Conservation (phyloP, 2,329 filamentous ascomycete genomes). For the Mollisiaceae sp. region DNA sequence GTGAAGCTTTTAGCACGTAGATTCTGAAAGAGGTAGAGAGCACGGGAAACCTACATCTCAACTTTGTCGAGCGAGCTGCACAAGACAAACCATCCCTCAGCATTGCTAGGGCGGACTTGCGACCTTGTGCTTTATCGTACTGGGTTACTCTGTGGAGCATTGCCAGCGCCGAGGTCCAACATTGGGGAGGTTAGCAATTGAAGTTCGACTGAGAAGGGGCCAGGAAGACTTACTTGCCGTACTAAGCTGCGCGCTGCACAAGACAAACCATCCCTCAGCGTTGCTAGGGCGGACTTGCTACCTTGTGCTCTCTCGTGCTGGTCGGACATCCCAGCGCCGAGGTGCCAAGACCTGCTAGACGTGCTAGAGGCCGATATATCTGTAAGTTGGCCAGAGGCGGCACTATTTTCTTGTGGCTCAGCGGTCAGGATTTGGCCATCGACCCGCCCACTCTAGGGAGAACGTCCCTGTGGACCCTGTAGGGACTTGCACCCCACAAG, state of each 20-base stretch:
- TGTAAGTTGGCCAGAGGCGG: background rate
- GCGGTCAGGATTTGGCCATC: background rate
- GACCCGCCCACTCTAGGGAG: background rate
- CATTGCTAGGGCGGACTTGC: slow-evolving; percentile 6
- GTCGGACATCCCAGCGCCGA: slow-evolving; percentile 1
- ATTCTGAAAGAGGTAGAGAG: background rate
- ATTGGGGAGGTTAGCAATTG: background rate
- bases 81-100: slow-evolving; percentile 8
- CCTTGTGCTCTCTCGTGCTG: background rate
- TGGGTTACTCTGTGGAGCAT: too few relatives aligned
- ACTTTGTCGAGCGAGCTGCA: background rate
- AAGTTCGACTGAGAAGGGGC: background rate
- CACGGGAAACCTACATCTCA: background rate
- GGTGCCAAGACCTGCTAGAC: background rate
- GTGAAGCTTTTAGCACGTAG: background rate
- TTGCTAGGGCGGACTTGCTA: slow-evolving; percentile 6
- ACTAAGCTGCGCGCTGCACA: background rate
- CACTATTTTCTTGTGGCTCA: background rate
- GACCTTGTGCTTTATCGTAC: background rate
- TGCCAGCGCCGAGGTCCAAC: background rate
- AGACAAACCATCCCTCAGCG: slow-evolving; percentile 6
- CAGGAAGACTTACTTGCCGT: background rate
- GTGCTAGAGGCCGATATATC: background rate
- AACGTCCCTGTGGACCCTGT: background rate
- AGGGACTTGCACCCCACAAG: background rate